Base-by-base conservation (phyloP, 176 grass and related monocot genomes). In the Bromus sterilis region DNA sequence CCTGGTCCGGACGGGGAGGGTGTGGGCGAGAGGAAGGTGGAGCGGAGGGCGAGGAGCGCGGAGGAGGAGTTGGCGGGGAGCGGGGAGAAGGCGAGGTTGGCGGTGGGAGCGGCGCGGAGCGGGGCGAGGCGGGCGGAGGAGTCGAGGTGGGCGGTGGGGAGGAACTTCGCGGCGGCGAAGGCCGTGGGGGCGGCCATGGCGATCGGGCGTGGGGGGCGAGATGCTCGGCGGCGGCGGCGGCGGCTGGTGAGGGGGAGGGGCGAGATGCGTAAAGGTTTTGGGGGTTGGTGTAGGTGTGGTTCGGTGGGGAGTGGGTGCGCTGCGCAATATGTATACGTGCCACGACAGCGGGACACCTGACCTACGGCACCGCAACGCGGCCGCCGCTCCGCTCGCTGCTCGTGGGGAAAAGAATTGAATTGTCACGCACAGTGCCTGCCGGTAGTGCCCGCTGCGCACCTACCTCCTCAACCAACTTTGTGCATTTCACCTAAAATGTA, bases 111-210 rank as follows among this genome's bases (percentile, higher is more conserved):
- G 20, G 84, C 36, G 21, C 79, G 82, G 62, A 32, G 32, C 7
- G 80, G 87, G 3, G 61, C 56, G 76, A 82, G 62, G 64, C 78
- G 86, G 3, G 55, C 56, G 73, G 89, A 65, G 39, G 78, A 55
- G 32, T 88, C 82, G 79, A 87, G 74, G 63, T 91, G 79, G 56
- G 76, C 58, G 36, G 71, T 21, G 20, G 66, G 64, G 44, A 82
- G 37, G 84, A 74, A n/a, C 53, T n/a, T 82, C 32, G 85, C 46
- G 64, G 87, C 72, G 57, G 88, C 36, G 83, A 81, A 82, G 18
- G 84, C 81, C 77, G 82, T 86, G 85, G 88, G 63, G 71, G 85
- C 88, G 79, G 86, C 88, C 93, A 96, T 96, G 86, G 85, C 68
- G 78, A 82, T 86, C 58, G 16, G 25, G 57, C 24, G 35, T 21